Evolutionary conservation across 805 yeast species (phyloP).

Genomic region (Myxozyma melibiosi): DNA sequence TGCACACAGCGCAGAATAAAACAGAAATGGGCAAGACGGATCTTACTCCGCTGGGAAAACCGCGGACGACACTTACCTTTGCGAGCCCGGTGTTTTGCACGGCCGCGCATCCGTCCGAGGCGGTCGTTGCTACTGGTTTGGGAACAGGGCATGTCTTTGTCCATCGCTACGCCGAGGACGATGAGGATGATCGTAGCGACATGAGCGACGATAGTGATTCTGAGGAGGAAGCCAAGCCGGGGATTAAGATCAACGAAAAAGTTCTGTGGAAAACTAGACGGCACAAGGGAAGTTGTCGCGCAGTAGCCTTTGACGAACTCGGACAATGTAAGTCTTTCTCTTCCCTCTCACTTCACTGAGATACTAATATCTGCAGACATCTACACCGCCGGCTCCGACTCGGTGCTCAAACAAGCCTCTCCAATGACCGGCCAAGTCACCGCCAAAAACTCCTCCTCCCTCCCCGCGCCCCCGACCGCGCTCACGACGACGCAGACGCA

Average conservation of each 20-base stretch:
- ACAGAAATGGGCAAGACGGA: background rate
- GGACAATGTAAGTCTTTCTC: conserved; percentile 51
- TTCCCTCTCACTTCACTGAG: background rate
- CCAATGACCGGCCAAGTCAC: conserved; percentile 75
- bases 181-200: background rate
- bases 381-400: conserved; percentile 78
- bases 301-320: conserved; percentile 61
- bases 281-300: conserved; percentile 86
- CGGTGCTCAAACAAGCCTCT: conserved; percentile 71
- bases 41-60: background rate
- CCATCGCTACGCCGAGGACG: conserved; percentile 27
- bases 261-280: conserved; percentile 80
- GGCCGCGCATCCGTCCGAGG: conserved; percentile 22
- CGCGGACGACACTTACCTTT: conserved; percentile 7
- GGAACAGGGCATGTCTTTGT: conserved; percentile 30
- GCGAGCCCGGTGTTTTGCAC: conserved; percentile 21
- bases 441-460: conserved; percentile 48
- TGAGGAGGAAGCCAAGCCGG: background rate
- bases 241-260: conserved; percentile 28
- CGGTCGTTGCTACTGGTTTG: conserved; percentile 27
- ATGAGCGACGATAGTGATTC: conserved; percentile 1
- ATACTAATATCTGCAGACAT: conserved; percentile 38
- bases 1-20: no score
- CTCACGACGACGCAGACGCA: conserved; percentile 41
- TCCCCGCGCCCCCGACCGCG: conserved; percentile 35